A percentile compares a stretch with the other conserved stretches of the same genome.
phyloP scores from a whole-genome alignment of 164 flowering plant genomes.

The Brasenia schreberi region DNA sequence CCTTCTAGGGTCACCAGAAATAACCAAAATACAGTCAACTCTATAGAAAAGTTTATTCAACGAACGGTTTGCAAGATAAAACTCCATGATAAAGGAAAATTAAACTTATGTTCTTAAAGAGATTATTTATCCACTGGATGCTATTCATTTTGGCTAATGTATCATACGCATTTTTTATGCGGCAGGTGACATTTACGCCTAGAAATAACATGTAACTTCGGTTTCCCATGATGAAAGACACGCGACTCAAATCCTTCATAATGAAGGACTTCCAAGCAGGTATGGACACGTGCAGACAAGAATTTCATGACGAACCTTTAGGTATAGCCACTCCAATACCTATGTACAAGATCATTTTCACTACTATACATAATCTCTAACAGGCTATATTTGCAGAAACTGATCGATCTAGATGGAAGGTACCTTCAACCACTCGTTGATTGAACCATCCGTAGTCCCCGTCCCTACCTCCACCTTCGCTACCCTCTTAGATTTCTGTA shows the following conservation, averaged over 20 bases:
- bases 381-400: neutral
- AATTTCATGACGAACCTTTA: neutral
- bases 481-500: conserved; percentile 77
- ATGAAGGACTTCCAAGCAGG: neutral
- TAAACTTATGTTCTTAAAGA: too few relatives aligned
- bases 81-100: neutral
- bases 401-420: neutral
- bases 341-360: neutral
- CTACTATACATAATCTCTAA: neutral
- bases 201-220: too few relatives aligned
- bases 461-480: conserved; percentile 96
- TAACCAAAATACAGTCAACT: neutral
- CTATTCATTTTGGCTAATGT: neutral
- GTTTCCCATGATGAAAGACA: too few relatives aligned
- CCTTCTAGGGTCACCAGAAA: neutral
- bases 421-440: conserved; percentile 96
- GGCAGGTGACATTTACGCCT: too few relatives aligned
- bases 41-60: neutral
- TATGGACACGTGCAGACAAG: neutral
- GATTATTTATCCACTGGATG: neutral
- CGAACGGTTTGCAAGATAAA: neutral
- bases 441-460: conserved; percentile 49
- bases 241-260: too few relatives aligned
- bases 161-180: too few relatives aligned
- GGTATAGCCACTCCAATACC: neutral